These are phyloP conservation scores for Clarireedia homoeocarpa DNA, from an alignment of 2,329 filamentous ascomycete species.

Conservation along the genomic window DNA sequence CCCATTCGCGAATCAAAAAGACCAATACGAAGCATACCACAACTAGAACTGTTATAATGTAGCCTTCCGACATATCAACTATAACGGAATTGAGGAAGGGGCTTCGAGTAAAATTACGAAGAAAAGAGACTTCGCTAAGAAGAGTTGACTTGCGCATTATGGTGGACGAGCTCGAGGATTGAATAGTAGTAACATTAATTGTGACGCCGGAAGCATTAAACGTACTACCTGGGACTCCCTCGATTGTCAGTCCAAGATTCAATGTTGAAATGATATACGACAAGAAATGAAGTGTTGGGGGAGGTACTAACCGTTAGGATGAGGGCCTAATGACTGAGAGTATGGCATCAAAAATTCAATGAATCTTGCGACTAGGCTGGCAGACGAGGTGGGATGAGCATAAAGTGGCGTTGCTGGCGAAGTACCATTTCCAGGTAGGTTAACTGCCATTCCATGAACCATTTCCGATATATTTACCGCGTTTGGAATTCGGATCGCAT, in stretches of 20 bases:
- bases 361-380: constrained; percentile 31
- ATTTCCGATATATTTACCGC: constrained; percentile 15
- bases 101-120: constrained; percentile 59
- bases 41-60: constrained; percentile 85
- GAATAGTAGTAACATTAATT: background rate
- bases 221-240: constrained; percentile 6
- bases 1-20: constrained; percentile 93
- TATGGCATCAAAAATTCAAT: constrained; percentile 23
- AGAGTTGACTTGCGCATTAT: constrained; percentile 34
- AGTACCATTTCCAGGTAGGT: constrained; percentile 23
- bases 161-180: background rate
- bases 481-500: constrained; percentile 10
- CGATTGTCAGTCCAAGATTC: constrained; percentile 17
- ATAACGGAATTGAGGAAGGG: constrained; percentile 68
- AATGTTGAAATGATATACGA: constrained; percentile 20
- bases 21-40: constrained; percentile 95
- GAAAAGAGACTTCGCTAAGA: constrained; percentile 48
- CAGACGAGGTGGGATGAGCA: constrained; percentile 31
- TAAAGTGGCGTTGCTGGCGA: constrained; percentile 25
- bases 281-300: constrained; percentile 21
- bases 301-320: constrained; percentile 21
- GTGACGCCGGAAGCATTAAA: constrained; percentile 11
- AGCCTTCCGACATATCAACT: constrained; percentile 81
- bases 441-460: constrained; percentile 18
- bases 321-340: constrained; percentile 18